Base-by-base conservation (phyloP, 768 basidiomycete genomes). In the Clavulina sp. region DNA sequence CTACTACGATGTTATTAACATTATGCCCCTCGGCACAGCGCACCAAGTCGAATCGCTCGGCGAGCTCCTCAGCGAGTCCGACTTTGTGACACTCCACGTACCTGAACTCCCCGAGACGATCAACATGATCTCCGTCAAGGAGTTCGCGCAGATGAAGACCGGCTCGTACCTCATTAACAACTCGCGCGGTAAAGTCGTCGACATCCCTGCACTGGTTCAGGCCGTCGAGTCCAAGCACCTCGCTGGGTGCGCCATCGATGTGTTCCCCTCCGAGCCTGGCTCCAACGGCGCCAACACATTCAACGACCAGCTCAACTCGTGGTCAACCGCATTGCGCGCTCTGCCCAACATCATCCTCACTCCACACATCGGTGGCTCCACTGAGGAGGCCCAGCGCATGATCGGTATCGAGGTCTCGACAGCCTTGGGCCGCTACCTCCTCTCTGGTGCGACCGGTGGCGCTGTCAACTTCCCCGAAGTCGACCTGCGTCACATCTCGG, bases 401-500 rank as follows among this genome's bases (percentile, higher is more conserved):
- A 97, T 99, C 54, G 95, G 95, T 13, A 81, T 87, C 53, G 95
- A 99, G 65, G 95, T 99, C 46, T 77, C 87, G 3, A 73, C 75
- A 31, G 79, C 91, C 2, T 69, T 99, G 40, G 71, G 75, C 23
- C 81, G 91, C 51, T 99, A 96, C 68, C 78, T 97, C 64, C 83
- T 81, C 66, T 88, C 81, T 62, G 95, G 95, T 48, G 81, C 89
- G 24, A 85, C 87, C 2, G 55, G 88, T 52, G 89, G 91, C 44
- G 81, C 89, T 2, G 95, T 97, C 72, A 97, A 97, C 71, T 96
- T 99, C 78, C 93, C 95, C 47, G 93, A 96, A 69, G 92, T 99
- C 60, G 88, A 93, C 68, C 72, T 99, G 36, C 84, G 93, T 54
- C 80, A 88, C 49, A 93, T 97, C 64, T 78, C 81, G 6, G 76